phyloP scores from a whole-genome alignment of 1,139 yeast species.

The Meyerozyma guilliermondii region DNA sequence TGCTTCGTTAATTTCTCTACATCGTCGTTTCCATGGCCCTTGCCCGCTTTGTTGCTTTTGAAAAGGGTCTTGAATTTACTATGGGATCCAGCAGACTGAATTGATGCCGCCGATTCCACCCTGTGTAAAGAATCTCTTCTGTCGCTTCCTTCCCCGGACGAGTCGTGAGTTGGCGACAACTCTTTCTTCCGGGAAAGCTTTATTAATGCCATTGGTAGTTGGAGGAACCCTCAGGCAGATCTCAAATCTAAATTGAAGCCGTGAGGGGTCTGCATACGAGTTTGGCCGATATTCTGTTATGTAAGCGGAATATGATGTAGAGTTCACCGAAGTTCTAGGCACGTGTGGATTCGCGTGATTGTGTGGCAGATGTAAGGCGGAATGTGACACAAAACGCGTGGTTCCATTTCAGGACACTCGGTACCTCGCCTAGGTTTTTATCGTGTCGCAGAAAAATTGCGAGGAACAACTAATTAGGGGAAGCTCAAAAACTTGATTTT shows the following conservation, averaged over 20 bases:
- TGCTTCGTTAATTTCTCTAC: not conserved
- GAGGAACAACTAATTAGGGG: not conserved
- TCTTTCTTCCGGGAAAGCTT: slow-evolving; percentile 1
- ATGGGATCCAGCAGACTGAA: not conserved
- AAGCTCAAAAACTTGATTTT: not conserved
- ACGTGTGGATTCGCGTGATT: not conserved
- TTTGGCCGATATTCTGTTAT: not conserved
- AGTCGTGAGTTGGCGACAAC: not conserved
- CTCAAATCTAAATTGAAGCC: not conserved
- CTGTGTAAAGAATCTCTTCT: not conserved
- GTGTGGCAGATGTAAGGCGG: not conserved
- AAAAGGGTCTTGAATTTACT: not conserved
- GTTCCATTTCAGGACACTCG: not conserved
- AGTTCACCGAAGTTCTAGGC: not conserved
- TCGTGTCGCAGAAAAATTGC: slow-evolving; percentile 2
- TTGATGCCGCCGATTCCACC: not conserved
- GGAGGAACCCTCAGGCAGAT: not conserved
- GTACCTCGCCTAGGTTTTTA: not conserved
- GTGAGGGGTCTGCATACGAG: not conserved
- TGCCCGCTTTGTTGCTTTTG: not conserved
- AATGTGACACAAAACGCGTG: slow-evolving; percentile 2
- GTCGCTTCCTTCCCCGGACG: not conserved
- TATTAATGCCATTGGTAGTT: not conserved
- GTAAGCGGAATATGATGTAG: not conserved
- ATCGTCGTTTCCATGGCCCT: not conserved